Percentiles rank a stretch among this genome's conserved stretches.
phyloP scores from a whole-genome alignment of 2,329 filamentous ascomycete genomes.

The Sporothrix sp. region DNA sequence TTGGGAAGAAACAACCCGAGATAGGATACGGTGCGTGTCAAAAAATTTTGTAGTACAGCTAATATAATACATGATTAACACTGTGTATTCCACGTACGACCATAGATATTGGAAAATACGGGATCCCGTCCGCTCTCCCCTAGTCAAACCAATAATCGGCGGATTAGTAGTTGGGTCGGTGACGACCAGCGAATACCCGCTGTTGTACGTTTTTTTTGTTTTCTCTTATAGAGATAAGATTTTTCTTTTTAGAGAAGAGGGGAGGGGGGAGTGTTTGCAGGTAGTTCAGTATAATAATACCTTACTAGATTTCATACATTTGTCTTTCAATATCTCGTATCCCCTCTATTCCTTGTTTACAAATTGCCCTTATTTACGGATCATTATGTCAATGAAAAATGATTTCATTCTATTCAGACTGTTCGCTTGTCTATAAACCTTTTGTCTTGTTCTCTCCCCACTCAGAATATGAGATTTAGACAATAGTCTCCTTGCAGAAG shows the following conservation, averaged over 20 bases:
- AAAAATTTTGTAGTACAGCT: too few species aligned
- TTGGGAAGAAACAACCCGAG: too few species aligned
- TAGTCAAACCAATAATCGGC: slow-evolving; percentile 7
- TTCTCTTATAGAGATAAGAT: background rate
- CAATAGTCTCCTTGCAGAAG: slow-evolving; percentile 19
- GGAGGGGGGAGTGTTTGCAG: background rate
- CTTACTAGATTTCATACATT: too few species aligned
- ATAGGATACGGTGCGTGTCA: too few species aligned
- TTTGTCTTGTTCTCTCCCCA: background rate
- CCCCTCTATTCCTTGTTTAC: background rate
- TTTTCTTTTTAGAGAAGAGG: background rate
- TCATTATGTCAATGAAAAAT: background rate
- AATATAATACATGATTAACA: background rate
- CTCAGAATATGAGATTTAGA: background rate
- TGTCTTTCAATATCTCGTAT: background rate
- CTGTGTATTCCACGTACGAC: background rate
- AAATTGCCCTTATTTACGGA: background rate
- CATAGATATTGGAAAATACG: slow-evolving; percentile 7
- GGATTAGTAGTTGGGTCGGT: slow-evolving; percentile 13
- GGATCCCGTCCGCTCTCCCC: slow-evolving; percentile 13
- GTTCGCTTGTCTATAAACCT: background rate
- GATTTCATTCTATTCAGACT: background rate
- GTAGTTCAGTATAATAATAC: too few species aligned
- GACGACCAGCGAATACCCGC: slow-evolving; percentile 13
- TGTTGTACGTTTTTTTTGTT: slow-evolving; percentile 11